Conservation (phyloP, 1,284 basidiomycete genomes). For the Omphalotus olearius region DNA sequence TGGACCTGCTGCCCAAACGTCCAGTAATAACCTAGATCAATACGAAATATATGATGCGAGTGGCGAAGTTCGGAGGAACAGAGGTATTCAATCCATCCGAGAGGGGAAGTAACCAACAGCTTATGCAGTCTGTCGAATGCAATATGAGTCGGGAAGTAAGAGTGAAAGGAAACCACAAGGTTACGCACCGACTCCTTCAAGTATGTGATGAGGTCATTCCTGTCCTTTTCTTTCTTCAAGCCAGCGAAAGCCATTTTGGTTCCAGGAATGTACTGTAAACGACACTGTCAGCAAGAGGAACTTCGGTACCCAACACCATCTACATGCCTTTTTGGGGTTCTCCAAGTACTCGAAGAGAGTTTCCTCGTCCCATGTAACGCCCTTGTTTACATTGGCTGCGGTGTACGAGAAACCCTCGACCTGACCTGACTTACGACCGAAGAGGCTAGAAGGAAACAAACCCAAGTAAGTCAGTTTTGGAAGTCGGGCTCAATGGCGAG, state of each 20-base stretch:
- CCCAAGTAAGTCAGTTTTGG: constrained; percentile 1
- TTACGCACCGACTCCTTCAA: constrained; percentile 65
- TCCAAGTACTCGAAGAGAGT: constrained; percentile 94
- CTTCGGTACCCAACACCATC: background rate
- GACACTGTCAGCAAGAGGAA: background rate
- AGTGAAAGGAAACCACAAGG: background rate
- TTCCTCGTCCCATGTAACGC: constrained; percentile 79
- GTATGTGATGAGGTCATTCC: constrained; percentile 83
- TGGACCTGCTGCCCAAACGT: background rate
- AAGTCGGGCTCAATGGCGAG: background rate
- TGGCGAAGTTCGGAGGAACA: background rate
- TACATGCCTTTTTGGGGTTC: constrained; percentile 90
- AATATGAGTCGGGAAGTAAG: background rate
- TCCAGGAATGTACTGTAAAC: constrained; percentile 81
- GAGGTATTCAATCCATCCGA: background rate
- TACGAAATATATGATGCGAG: too few species aligned
- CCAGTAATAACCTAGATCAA: background rate
- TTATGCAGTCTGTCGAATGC: constrained; percentile 2
- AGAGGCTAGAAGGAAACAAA: constrained; percentile 40
- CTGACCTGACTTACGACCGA: constrained; percentile 90
- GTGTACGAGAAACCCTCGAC: constrained; percentile 90
- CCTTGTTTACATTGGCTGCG: constrained; percentile 96
- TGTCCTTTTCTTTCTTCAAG: constrained; percentile 96
- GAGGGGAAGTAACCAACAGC: background rate
- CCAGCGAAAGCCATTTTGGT: constrained; percentile 99